A percentile compares a stretch with the other conserved stretches of the same genome.
phyloP scores from a whole-genome alignment of 164 flowering plant species.

The Magnolia changhungtana region DNA sequence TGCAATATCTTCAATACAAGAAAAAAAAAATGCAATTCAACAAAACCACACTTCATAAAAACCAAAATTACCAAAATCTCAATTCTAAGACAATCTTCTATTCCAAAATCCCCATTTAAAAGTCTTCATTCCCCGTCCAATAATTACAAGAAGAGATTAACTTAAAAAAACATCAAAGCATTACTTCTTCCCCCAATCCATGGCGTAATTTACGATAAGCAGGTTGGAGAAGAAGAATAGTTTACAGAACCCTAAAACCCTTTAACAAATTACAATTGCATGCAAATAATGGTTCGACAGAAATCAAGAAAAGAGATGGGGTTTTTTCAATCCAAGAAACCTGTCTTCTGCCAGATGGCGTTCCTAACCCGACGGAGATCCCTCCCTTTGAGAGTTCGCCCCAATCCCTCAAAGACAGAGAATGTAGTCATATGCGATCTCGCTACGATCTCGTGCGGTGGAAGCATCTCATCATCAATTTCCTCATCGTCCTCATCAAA shows the following conservation, averaged over 20 bases:
- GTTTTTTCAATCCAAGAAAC: constrained; percentile 42
- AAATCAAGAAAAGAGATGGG: not conserved
- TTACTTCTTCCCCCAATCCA: no score
- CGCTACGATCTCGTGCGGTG: constrained; percentile 60
- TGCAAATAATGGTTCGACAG: not conserved
- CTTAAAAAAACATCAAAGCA: no score
- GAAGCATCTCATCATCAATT: constrained; percentile 40
- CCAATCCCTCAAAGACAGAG: constrained; percentile 62
- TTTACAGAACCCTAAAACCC: not conserved
- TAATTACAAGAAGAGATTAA: no score
- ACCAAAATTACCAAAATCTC: no score
- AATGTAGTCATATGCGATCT: constrained; percentile 40
- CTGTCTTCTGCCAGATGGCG: constrained; percentile 55
- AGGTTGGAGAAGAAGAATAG: not conserved
- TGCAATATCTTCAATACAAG: no score
- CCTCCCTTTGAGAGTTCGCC: constrained; percentile 64
- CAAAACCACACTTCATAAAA: no score
- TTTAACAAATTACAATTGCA: not conserved
- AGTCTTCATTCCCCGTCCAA: no score
- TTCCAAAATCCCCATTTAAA: no score
- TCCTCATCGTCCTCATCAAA: constrained; percentile 29
- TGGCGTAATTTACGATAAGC: no score
- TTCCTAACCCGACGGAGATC: constrained; percentile 49
- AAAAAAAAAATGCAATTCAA: no score
- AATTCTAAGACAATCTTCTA: no score